These are phyloP conservation scores for Cladosporium sphaerospermum DNA, from an alignment of 2,329 filamentous ascomycete species.

Conservation along the genomic window DNA sequence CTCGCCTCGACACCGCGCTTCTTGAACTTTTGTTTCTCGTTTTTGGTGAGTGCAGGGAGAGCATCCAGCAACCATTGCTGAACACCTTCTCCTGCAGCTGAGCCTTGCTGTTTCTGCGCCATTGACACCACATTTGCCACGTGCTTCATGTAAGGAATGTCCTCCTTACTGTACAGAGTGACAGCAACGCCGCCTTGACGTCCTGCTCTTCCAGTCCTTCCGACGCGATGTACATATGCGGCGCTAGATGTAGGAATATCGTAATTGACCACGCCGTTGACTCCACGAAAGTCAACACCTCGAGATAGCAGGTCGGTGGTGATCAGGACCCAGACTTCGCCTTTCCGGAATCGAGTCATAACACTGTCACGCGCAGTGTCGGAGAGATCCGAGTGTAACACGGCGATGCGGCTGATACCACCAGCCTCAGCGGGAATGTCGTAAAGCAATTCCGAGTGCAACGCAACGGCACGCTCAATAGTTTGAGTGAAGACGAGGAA, in stretches of 20 bases:
- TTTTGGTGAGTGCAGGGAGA: constrained; percentile 76
- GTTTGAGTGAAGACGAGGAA: constrained; percentile 97
- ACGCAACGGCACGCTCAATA: constrained; percentile 78
- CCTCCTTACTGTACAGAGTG: constrained; percentile 92
- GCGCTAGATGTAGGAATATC: constrained; percentile 90
- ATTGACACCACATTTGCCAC: constrained; percentile 88
- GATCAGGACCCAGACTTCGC: constrained; percentile 93
- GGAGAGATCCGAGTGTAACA: constrained; percentile 80
- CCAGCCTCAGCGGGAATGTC: constrained; percentile 88
- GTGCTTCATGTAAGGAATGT: constrained; percentile 81
- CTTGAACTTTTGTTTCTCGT: constrained; percentile 76
- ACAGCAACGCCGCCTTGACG: constrained; percentile 82
- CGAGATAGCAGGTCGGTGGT: constrained; percentile 90
- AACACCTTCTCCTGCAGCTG: constrained; percentile 46
- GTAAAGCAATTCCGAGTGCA: constrained; percentile 86
- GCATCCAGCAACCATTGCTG: constrained; percentile 85
- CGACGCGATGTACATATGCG: constrained; percentile 87
- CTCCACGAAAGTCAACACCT: constrained; percentile 87
- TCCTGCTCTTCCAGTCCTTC: constrained; percentile 82
- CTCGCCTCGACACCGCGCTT: constrained; percentile 73
- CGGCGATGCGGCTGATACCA: constrained; percentile 75
- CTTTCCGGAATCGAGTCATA: constrained; percentile 83
- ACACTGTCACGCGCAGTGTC: constrained; percentile 69
- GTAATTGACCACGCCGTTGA: constrained; percentile 96
- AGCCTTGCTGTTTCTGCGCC: constrained; percentile 61